phyloP scores from a whole-genome alignment of 2,329 filamentous ascomycete genomes.

The Paracorniculantispora psalliotae region DNA sequence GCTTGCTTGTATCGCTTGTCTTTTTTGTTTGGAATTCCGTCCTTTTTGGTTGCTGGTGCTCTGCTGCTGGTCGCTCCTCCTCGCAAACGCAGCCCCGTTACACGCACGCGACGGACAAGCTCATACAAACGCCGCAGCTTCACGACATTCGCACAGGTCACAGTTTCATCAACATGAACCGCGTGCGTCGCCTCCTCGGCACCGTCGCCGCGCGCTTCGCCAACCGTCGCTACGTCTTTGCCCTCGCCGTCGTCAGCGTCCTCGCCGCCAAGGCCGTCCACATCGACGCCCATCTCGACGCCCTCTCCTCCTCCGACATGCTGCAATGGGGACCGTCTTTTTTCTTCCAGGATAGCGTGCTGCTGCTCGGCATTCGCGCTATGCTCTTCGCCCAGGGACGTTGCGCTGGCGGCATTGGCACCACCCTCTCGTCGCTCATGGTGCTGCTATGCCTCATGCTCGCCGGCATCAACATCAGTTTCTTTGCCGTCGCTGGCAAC shows the following conservation, averaged over 20 bases:
- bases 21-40: no score
- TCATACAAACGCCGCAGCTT: neutral
- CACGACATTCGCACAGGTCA: neutral
- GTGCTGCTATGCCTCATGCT: constrained; percentile 16
- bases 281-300: constrained; percentile 13
- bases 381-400: constrained; percentile 9
- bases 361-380: constrained; percentile 11
- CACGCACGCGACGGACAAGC: no score
- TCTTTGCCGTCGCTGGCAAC: constrained; percentile 25
- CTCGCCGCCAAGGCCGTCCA: constrained; percentile 14
- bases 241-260: constrained; percentile 14
- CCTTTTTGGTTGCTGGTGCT: no score
- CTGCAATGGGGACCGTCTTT: constrained; percentile 14
- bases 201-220: constrained; percentile 9
- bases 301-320: constrained; percentile 12
- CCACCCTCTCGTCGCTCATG: neutral
- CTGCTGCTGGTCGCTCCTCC: no score
- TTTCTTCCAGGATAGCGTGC: constrained; percentile 12
- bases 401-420: neutral
- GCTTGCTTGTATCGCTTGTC: no score
- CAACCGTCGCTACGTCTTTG: constrained; percentile 14
- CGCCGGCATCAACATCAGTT: constrained; percentile 22
- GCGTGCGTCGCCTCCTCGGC: constrained; percentile 1
- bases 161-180: constrained; percentile 10
- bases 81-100: no score